Evolutionary conservation across 106 monocot species (phyloP), one percentile per base, ranked within the genome.

Genomic region (Dendrobium catenatum): DNA sequence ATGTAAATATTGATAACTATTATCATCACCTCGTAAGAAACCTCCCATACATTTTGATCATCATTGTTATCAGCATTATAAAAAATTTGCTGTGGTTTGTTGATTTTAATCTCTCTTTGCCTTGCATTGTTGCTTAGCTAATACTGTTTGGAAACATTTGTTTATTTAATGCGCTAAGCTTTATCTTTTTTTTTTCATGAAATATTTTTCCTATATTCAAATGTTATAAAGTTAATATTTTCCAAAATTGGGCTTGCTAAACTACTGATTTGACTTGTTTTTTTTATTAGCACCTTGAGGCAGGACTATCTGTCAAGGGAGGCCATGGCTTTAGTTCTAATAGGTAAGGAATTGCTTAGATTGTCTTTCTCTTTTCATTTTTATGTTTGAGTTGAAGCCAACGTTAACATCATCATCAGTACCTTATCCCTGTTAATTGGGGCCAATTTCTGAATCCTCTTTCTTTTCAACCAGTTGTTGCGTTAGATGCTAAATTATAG

Each of bases 241-340:
- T 27, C n/a, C 27, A 68, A 68, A 26, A 55, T 20, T 17, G 56
- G 19, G 42, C 59, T 59, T 43, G 48, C 44, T 15, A 79, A 17
- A 29, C 73, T 42, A 73, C 59, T 75, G 55, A 79, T 58, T 18
- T 47, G n/a, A 59, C 44, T 47, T 73, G 79, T 11, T 16, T 85
- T 26, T 18, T 79, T 76, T 7, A 82, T 31, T 83, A 96, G 96
- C 94, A 94, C 81, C 79, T 77, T 56, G 96, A 96, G 81, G 91
- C 90, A 67, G 96, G 96, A 47, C 58, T 96, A 70, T 87, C 94
- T 27, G 86, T 96, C 19, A 94, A 85, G 77, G 86, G 80, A 67
- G 83, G 82, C 55, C 85, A 88, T 8, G 88, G 84, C 46, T 92
- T 93, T 87, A 86, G 51, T 68, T 80, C 92, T 40, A 92, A 87